Base-by-base conservation (phyloP, 208 protist species). In the Leishmania arabica region DNA sequence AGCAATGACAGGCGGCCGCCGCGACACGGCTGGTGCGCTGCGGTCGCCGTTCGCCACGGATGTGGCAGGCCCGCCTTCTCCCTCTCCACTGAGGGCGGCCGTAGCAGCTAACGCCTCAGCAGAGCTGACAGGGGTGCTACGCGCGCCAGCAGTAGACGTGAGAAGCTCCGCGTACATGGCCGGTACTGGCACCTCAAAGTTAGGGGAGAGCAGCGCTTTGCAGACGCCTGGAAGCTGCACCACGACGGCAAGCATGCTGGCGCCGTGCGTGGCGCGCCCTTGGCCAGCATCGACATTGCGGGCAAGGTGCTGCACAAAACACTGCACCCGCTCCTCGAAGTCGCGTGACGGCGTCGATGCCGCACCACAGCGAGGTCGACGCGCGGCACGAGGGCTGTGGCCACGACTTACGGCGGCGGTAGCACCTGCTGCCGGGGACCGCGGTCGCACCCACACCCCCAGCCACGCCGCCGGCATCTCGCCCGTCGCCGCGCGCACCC, bases 361-460 rank as follows among this genome's bases (percentile, higher is more conserved):
- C 11, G 58, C 51, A 21, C 53, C 40, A 37, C 66, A n/a, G 37
- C 37, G 80, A 13, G 31, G 68, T 17, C 60, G 69, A 34, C 31
- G 54, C 31, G 47, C 37, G 9, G n/a, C 47, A 65, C 53, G 60
- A 15, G 62, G 73, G 78, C 47, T 65, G 73, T 75, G 31, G 71
- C 71, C 13, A 31, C 49, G 34, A 54, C 49, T 24, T 19, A 21
- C 65, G 27, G 49, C 34, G 74, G 47, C n/a, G 27, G 53, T 75
- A 11, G 66, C 47, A 21, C 37, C 47, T 19, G 77, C n/a, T 27
- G 31, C 13, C 1, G 53, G 69, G 17, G 64, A 56, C 51, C 74
- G 84, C n/a, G 78, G 79, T 64, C 75, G 78, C 64, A 91, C 81
- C 85, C 84, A 91, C 27, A 91, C 72, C 0, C 88, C 88, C 7